Percentiles rank a stretch among this genome's conserved stretches.
Evolutionary conservation across 1,284 basidiomycete species (phyloP).

Genomic region (Sphaerobolus stellatus): DNA sequence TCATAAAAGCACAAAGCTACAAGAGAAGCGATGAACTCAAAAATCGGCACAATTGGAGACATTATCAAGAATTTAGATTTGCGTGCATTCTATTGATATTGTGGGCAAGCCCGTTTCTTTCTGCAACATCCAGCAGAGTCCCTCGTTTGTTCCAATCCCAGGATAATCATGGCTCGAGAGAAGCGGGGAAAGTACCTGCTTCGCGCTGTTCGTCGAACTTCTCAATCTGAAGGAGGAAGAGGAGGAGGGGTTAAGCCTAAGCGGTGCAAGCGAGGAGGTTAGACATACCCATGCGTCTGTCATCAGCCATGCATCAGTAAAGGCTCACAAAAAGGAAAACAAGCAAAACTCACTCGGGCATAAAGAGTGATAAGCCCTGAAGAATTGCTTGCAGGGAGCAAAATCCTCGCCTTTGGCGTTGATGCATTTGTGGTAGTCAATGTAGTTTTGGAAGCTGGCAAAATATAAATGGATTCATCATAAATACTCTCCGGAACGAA

Average conservation of each 20-base stretch:
- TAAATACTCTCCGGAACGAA: conserved; percentile 8
- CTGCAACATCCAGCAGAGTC: no score
- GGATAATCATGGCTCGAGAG: conserved; percentile 66
- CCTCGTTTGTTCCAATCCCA: no score
- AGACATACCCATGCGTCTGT: conserved; percentile 80
- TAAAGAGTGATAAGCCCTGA: conserved; percentile 92
- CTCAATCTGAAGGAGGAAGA: conserved; percentile 53
- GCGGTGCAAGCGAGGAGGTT: conserved; percentile 1
- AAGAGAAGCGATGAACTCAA: no score
- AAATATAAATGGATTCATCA: neutral
- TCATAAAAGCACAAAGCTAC: no score
- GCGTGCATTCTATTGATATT: no score
- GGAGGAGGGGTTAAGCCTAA: conserved; percentile 16
- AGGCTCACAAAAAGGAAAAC: conserved; percentile 12
- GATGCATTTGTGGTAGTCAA: conserved; percentile 97
- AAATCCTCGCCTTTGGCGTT: conserved; percentile 97
- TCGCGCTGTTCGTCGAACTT: conserved; percentile 95
- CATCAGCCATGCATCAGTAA: conserved; percentile 14
- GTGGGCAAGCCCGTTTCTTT: no score
- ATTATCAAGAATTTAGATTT: no score
- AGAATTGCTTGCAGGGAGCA: conserved; percentile 98
- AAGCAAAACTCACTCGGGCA: conserved; percentile 84
- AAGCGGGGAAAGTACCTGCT: conserved; percentile 87
- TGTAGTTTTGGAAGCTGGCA: conserved; percentile 89
- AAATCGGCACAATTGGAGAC: no score